Base-by-base conservation (phyloP, 2,329 filamentous ascomycete species). In the Colletotrichum falcatum region DNA sequence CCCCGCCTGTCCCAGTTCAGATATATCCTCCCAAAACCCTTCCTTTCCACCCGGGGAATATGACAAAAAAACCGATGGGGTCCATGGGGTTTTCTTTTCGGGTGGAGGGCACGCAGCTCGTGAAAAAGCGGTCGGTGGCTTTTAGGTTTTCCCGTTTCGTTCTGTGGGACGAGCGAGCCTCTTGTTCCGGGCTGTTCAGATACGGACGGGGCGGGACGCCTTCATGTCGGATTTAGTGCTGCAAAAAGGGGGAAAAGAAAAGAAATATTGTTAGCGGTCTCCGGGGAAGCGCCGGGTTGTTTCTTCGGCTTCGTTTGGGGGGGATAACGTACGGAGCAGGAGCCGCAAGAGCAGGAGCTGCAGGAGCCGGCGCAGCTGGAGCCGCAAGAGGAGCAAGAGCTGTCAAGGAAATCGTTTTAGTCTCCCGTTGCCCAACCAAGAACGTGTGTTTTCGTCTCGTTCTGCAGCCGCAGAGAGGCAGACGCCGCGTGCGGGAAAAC, bases 381-480 rank as follows among this genome's bases (percentile, higher is more conserved):
- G 63, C 66, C 66, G 72, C 72, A 73, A 26, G 70, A 71, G 66
- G 67, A 66, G 72, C 72, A 73, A 23, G 72, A 55, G 72, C 72
- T 73, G 26, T n/a, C n/a, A n/a, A n/a, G n/a, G n/a, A n/a, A n/a
- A n/a, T n/a, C n/a, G n/a, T n/a, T n/a, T n/a, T n/a, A n/a, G n/a
- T n/a, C n/a, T n/a, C n/a, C n/a, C n/a, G 5, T 44, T 9, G 6
- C 11, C 5, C 11, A 5, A 16, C 6, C 39, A 42, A 20, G 5
- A 7, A 39, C 37, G 14, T 20, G 23, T 64, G 56, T 23, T 5
- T 54, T 54, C 11, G 26, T n/a, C n/a, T n/a, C n/a, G n/a, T n/a
- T n/a, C n/a, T n/a, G n/a, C n/a, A n/a, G n/a, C n/a, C n/a, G n/a
- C n/a, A n/a, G n/a, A n/a, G n/a, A n/a, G n/a, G n/a, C n/a, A n/a